Evolutionary conservation across 768 basidiomycete genomes (phyloP).

Genomic region (Pholiota microspora): DNA sequence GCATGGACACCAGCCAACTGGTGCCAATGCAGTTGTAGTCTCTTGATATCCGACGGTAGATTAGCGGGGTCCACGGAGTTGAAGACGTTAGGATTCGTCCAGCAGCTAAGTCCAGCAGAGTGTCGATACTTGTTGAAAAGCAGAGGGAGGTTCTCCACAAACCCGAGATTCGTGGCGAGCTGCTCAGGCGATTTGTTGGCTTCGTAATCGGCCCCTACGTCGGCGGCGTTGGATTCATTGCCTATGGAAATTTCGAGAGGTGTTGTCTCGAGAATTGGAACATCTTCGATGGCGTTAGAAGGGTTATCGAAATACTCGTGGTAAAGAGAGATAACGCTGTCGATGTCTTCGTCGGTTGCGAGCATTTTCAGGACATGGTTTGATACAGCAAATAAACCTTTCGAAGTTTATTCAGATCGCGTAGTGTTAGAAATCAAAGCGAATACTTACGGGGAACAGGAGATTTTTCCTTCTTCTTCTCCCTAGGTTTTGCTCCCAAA

Average conservation of each 20-base stretch:
- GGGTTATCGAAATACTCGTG: slow-evolving; percentile 14
- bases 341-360: slow-evolving; percentile 16
- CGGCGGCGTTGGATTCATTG: neutral
- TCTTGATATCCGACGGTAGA: neutral
- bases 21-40: slow-evolving; percentile 24
- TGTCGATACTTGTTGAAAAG: slow-evolving; percentile 21
- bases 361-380: slow-evolving; percentile 10
- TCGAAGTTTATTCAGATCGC: too few relatives aligned
- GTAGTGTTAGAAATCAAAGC: too few relatives aligned
- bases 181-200: neutral
- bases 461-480: neutral
- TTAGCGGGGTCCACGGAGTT: neutral
- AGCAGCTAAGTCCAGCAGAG: slow-evolving; percentile 17
- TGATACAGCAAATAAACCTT: neutral
- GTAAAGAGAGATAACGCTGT: slow-evolving; percentile 17
- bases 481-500: slow-evolving; percentile 11
- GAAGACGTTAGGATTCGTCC: slow-evolving; percentile 11
- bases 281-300: neutral
- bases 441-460: neutral
- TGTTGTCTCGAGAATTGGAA: neutral
- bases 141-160: slow-evolving; percentile 13
- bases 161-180: slow-evolving; percentile 17
- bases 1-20: slow-evolving; percentile 23
- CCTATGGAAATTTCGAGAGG: neutral
- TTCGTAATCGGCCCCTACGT: slow-evolving; percentile 25